Percentiles rank a stretch among this genome's conserved stretches.
These are phyloP conservation scores for Paulownia fortunei DNA, from an alignment of 257 asterid genomes.

Conservation along the genomic window DNA sequence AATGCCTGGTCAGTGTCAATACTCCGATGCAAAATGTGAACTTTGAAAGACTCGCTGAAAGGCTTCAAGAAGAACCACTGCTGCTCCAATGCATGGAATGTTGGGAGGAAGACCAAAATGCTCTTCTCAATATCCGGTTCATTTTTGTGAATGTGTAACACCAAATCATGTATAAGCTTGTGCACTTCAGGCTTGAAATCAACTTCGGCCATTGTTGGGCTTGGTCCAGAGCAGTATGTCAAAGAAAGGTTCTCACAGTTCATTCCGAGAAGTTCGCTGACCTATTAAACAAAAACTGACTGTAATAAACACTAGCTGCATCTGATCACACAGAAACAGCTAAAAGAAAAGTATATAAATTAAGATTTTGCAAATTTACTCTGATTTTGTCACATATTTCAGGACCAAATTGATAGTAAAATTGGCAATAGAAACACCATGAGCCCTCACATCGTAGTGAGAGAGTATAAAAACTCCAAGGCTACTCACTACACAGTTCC, in stretches of 20 bases:
- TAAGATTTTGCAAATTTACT: not conserved
- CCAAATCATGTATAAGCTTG: conserved; percentile 81
- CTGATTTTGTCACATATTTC: not conserved
- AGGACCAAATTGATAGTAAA: not conserved
- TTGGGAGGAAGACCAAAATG: conserved; percentile 92
- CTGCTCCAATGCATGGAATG: conserved; percentile 82
- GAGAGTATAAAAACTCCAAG: conserved; percentile 2
- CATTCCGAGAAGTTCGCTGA: conserved; percentile 69
- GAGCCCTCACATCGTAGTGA: not conserved
- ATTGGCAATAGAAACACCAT: not conserved
- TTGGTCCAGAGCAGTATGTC: conserved; percentile 78
- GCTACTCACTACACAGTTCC: conserved; percentile 2
- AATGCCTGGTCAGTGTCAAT: conserved; percentile 88
- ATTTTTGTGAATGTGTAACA: conserved; percentile 78
- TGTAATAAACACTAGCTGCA: conserved; percentile 6
- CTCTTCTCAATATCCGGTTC: conserved; percentile 97
- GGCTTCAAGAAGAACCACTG: conserved; percentile 89
- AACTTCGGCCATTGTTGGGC: conserved; percentile 68
- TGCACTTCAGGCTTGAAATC: conserved; percentile 68
- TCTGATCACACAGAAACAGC: conserved; percentile 27
- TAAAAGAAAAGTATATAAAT: not conserved
- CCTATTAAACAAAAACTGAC: conserved; percentile 46
- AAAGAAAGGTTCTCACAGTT: conserved; percentile 54
- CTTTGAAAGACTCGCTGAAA: conserved; percentile 65
- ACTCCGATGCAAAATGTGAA: conserved; percentile 92